Conservation (phyloP, 2,329 filamentous ascomycete genomes). For the Talaromyces atroroseus region DNA sequence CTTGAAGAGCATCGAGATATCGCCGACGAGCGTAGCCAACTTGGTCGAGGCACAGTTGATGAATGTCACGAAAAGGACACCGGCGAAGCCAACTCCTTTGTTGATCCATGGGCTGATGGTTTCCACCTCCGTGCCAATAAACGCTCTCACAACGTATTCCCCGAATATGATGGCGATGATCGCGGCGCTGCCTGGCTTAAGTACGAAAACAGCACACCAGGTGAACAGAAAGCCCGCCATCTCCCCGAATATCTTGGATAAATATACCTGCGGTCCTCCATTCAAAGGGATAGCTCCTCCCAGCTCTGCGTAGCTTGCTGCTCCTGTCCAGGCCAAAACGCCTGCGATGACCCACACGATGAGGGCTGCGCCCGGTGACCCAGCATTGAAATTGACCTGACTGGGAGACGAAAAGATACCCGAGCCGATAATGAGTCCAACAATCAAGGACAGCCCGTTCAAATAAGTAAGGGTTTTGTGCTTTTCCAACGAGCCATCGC, state of each 20-base stretch:
- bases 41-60: slow-evolving; percentile 89
- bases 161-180: slow-evolving; percentile 98
- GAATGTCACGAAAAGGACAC: slow-evolving; percentile 69
- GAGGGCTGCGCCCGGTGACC: slow-evolving; percentile 82
- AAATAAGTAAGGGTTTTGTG: slow-evolving; percentile 93
- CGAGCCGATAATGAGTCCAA: slow-evolving; percentile 91
- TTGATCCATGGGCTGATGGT: slow-evolving; percentile 80
- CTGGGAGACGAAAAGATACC: slow-evolving; percentile 95
- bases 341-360: slow-evolving; percentile 90
- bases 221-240: slow-evolving; percentile 89
- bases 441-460: slow-evolving; percentile 84
- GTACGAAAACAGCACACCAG: slow-evolving; percentile 88
- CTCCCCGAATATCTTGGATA: slow-evolving; percentile 95
- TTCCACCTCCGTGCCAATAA: slow-evolving; percentile 79
- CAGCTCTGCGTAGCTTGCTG: slow-evolving; percentile 89
- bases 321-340: slow-evolving; percentile 92
- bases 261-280: slow-evolving; percentile 86
- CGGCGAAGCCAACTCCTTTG: slow-evolving; percentile 77
- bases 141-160: slow-evolving; percentile 87
- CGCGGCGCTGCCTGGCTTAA: slow-evolving; percentile 88
- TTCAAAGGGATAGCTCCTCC: slow-evolving; percentile 94
- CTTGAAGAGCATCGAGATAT: slow-evolving; percentile 95
- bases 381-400: slow-evolving; percentile 85
- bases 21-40: slow-evolving; percentile 78
- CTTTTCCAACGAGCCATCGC: slow-evolving; percentile 81